Conservation (phyloP, 2,329 filamentous ascomycete genomes). For the Neonectria sp. region DNA sequence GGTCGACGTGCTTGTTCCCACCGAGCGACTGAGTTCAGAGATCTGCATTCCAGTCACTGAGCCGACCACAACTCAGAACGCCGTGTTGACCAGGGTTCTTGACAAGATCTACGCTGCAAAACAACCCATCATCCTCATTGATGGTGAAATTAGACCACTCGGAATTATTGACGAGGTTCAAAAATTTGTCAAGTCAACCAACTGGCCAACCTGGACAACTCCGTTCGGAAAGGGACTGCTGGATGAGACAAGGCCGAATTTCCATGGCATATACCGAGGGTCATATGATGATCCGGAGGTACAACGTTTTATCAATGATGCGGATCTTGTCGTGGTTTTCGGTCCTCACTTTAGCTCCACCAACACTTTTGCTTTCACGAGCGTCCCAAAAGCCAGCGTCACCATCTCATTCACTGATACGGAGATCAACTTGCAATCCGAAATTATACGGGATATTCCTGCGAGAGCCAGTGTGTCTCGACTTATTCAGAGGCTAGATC, state of each 20-base stretch:
- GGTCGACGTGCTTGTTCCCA: conserved; percentile 56
- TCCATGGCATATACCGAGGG: conserved; percentile 65
- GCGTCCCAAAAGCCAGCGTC: conserved; percentile 52
- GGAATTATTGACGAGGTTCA: conserved; percentile 59
- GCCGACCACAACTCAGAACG: conserved; percentile 42
- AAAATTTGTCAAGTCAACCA: conserved; percentile 58
- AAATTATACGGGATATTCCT: conserved; percentile 50
- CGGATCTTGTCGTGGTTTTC: conserved; percentile 63
- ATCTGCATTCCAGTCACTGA: conserved; percentile 42
- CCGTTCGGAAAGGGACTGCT: conserved; percentile 66
- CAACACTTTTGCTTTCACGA: conserved; percentile 59
- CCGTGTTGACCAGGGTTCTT: conserved; percentile 54
- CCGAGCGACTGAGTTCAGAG: conserved; percentile 26
- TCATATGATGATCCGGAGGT: conserved; percentile 51
- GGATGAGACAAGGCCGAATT: conserved; percentile 63
- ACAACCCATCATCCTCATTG: conserved; percentile 66
- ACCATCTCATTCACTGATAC: conserved; percentile 53
- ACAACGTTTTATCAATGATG: conserved; percentile 55
- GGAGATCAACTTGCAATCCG: conserved; percentile 49
- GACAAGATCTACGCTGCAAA: conserved; percentile 60
- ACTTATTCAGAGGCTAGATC: conserved; percentile 42
- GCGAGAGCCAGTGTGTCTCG: conserved; percentile 39
- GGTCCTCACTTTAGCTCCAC: conserved; percentile 63
- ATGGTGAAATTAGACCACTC: conserved; percentile 63
- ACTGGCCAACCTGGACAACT: conserved; percentile 64